Conservation (phyloP, 1,284 basidiomycete species). For the Boletus sp. region DNA sequence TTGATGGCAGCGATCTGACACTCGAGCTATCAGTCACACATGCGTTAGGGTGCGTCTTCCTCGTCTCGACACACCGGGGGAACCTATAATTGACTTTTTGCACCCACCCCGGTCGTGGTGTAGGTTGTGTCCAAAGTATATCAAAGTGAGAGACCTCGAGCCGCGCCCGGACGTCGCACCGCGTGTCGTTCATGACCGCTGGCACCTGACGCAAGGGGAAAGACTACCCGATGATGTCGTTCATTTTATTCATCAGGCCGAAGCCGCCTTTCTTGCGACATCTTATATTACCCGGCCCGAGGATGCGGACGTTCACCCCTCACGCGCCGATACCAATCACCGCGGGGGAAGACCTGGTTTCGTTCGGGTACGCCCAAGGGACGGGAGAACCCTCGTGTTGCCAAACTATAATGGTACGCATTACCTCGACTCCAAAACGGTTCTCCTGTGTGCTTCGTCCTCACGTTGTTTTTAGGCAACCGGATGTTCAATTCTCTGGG, state of each 20-base stretch:
- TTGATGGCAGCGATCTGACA: conserved; percentile 14
- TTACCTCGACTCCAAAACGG: background rate
- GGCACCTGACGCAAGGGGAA: conserved; percentile 29
- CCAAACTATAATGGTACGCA: conserved; percentile 59
- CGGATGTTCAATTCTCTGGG: conserved; percentile 61
- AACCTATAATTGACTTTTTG: background rate
- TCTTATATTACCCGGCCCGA: conserved; percentile 42
- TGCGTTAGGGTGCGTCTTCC: conserved; percentile 48
- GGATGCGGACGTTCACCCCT: conserved; percentile 44
- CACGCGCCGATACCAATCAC: conserved; percentile 62
- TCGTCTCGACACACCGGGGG: no score
- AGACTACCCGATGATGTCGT: conserved; percentile 50
- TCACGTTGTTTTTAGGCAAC: conserved; percentile 43
- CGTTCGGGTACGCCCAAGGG: conserved; percentile 50
- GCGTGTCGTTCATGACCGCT: conserved; percentile 34
- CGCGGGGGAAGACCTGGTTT: conserved; percentile 62
- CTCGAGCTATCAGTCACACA: conserved; percentile 49
- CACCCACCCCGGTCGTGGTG: background rate
- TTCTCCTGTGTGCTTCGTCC: background rate
- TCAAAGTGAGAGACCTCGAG: conserved; percentile 48
- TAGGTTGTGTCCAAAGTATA: conserved; percentile 61
- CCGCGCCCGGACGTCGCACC: conserved; percentile 41
- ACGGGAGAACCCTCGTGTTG: conserved; percentile 53
- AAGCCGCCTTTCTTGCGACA: conserved; percentile 56
- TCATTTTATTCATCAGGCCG: conserved; percentile 45